These are phyloP conservation scores for Vishniacozyma victoriae DNA, from an alignment of 768 basidiomycete genomes.

Conservation along the genomic window DNA sequence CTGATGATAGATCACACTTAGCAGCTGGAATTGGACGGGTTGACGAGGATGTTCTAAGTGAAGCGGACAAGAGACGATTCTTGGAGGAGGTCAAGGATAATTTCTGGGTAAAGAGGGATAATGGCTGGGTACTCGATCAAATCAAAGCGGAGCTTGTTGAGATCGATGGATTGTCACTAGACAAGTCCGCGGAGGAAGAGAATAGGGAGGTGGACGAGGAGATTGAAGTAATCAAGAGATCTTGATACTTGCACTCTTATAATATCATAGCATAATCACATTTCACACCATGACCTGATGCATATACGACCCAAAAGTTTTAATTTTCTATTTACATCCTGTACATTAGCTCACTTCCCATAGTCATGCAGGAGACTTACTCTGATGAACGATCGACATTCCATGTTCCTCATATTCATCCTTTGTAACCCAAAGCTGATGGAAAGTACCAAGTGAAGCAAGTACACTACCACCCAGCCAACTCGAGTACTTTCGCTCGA, in stretches of 20 bases:
- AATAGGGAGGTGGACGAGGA: background rate
- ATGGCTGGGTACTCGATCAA: background rate
- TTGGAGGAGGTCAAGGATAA: background rate
- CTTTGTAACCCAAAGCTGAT: constrained; percentile 53
- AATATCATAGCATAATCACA: background rate
- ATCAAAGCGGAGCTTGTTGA: constrained; percentile 1
- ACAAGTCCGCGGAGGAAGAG: constrained; percentile 1
- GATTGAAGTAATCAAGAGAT: no score
- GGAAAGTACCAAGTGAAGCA: constrained; percentile 92
- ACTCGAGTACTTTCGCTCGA: constrained; percentile 81
- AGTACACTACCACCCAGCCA: constrained; percentile 97
- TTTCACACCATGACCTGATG: no score
- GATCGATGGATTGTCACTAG: background rate
- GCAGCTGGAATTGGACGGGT: no score
- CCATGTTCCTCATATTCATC: constrained; percentile 47
- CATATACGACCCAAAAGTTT: no score
- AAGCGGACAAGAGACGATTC: constrained; percentile 7
- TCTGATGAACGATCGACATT: constrained; percentile 38
- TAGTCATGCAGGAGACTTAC: constrained; percentile 24
- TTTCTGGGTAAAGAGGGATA: background rate
- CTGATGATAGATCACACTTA: no score
- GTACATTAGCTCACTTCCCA: constrained; percentile 1
- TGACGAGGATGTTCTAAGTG: no score
- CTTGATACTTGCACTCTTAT: background rate
- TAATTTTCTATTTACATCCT: background rate